Base-by-base conservation (phyloP, 108 stramenopile species). In the Cyclostephanos invisitatus region DNA sequence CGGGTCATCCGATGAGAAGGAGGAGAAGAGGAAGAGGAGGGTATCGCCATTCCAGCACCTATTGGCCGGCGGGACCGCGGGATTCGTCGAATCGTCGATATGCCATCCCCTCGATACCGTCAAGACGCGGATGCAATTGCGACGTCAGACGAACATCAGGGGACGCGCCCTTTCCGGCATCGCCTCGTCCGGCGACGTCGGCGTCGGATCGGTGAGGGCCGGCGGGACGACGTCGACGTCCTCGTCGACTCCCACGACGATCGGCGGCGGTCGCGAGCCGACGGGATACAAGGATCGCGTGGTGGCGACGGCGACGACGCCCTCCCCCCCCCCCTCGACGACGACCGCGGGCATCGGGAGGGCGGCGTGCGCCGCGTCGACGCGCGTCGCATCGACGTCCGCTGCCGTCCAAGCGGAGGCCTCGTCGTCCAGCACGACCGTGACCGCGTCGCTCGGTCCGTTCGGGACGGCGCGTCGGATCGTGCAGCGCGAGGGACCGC, bases 41-140 rank as follows among this genome's bases (percentile, higher is more conserved):
- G 91, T 93, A 75, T 85, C 89, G 48, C 85, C 96, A 14, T 67
- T 96, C 47, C 72, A 86, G 74, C 92, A 94, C 65, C 80, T 98
- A 22, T 44, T 98, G 22, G 96, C 95, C 10, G 97, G 97, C 36
- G 97, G 97, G 24, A 78, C 70, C 15, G 97, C 97, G n/a, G 96
- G 97, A 7, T 85, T 98, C 49, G 94, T 96, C 51, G 97, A 98
- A 73, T 87, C 86, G 2, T 91, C 90, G 27, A 72, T 91, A 47
- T 98, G 97, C 59, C 97, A 98, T 80, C 97, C 97, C 7, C 82
- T 98, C 20, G 97, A 98, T 67, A 98, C 97, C 17, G 92, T 98
- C 78, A 98, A 98, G 66, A 89, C 92, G 5, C 74, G 97, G 22
- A 96, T 98, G 97, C 97, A 98, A 74, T 72, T 98, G 27, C 83